Conservation (phyloP, 768 basidiomycete genomes). For the Kwoniella newhampshirensis region DNA sequence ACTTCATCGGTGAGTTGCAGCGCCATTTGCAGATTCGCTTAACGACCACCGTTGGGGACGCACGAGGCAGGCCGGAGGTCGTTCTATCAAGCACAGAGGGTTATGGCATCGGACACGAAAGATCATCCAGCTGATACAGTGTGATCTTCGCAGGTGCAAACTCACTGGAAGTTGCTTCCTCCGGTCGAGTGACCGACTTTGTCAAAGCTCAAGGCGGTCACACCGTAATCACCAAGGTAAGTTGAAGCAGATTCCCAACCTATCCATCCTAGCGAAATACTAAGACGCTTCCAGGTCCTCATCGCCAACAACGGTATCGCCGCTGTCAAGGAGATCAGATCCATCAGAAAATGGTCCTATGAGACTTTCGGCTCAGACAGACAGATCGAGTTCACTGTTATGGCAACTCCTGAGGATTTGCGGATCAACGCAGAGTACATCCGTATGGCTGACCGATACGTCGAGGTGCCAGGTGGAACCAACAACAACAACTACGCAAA, state of each 20-base stretch:
- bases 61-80: too few species aligned
- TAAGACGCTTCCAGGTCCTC: constrained; percentile 66
- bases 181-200: constrained; percentile 81
- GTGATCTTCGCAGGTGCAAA: constrained; percentile 81
- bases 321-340: constrained; percentile 98
- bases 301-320: constrained; percentile 99
- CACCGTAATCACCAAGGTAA: constrained; percentile 96
- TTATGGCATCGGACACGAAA: too few species aligned
- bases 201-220: constrained; percentile 89
- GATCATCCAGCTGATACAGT: too few species aligned
- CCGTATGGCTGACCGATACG: constrained; percentile 98
- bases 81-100: not conserved
- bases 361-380: constrained; percentile 97
- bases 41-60: too few species aligned
- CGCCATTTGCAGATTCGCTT: too few species aligned
- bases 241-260: constrained; percentile 29
- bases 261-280: not conserved
- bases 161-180: constrained; percentile 76
- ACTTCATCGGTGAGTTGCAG: constrained; percentile 62
- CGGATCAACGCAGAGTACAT: constrained; percentile 98
- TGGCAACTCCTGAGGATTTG: constrained; percentile 98
- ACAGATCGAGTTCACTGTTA: constrained; percentile 96
- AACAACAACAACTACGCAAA: constrained; percentile 99
- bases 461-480: constrained; percentile 95
- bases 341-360: constrained; percentile 99